These are phyloP conservation scores for Penicillium steckii DNA, from an alignment of 495 filamentous ascomycete genomes.

Conservation along the genomic window DNA sequence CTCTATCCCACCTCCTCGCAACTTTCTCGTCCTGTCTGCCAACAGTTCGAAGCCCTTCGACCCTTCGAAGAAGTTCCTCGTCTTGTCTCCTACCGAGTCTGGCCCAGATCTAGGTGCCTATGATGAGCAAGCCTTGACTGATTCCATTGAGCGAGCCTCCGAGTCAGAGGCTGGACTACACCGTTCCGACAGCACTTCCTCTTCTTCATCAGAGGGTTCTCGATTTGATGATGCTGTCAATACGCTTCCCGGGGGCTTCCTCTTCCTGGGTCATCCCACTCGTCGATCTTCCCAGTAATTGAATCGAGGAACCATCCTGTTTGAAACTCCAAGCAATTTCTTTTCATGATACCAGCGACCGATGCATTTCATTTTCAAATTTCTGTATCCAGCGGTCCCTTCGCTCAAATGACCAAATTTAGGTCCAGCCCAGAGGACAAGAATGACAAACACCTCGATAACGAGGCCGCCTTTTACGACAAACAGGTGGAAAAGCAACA, in stretches of 20 bases:
- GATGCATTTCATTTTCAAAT: conserved; percentile 16
- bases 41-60: conserved; percentile 16
- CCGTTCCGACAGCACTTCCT: conserved; percentile 25
- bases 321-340: conserved; percentile 13
- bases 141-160: conserved; percentile 12
- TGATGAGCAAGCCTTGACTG: conserved; percentile 23
- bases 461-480: background rate
- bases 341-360: conserved; percentile 15
- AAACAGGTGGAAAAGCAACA: conserved; percentile 11
- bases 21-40: conserved; percentile 39
- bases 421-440: conserved; percentile 9
- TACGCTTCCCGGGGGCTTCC: conserved; percentile 29
- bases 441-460: background rate
- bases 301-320: conserved; percentile 3
- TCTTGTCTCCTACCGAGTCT: conserved; percentile 38
- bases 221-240: conserved; percentile 13
- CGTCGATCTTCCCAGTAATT: conserved; percentile 13
- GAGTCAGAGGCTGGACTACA: conserved; percentile 9
- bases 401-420: conserved; percentile 7
- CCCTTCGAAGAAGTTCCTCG: conserved; percentile 30
- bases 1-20: conserved; percentile 32
- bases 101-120: conserved; percentile 28
- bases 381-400: conserved; percentile 2
- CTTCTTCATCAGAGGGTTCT: conserved; percentile 20
- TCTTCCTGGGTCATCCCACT: conserved; percentile 30